phyloP scores from a whole-genome alignment of 2,329 filamentous ascomycete species.

The Sarocladium kiliense region DNA sequence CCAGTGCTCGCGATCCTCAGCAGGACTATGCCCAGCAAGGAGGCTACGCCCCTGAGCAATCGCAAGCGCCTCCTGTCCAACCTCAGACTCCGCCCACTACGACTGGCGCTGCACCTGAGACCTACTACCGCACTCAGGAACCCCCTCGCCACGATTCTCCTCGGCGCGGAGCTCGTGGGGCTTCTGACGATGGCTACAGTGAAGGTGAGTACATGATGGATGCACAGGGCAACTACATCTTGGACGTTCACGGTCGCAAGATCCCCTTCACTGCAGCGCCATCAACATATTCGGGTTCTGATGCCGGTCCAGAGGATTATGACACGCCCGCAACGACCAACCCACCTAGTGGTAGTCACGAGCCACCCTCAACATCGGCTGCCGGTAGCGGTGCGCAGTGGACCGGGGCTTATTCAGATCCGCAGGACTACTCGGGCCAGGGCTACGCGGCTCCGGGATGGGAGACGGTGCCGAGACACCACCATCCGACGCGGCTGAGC shows the following conservation, averaged over 20 bases:
- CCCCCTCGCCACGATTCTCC: conserved; percentile 9
- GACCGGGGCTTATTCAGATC: conserved; percentile 34
- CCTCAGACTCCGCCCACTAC: conserved; percentile 27
- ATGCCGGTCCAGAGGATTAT: conserved; percentile 51
- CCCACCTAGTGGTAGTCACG: conserved; percentile 29
- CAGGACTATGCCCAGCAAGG: conserved; percentile 21
- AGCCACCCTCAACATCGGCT: conserved; percentile 22
- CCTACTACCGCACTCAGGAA: conserved; percentile 20
- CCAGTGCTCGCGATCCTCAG: conserved; percentile 34
- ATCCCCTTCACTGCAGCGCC: conserved; percentile 46
- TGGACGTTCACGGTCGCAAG: conserved; percentile 55
- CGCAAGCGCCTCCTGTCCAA: conserved; percentile 36
- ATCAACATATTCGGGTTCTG: conserved; percentile 42
- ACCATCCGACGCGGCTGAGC: conserved; percentile 82
- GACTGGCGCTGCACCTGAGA: conserved; percentile 16
- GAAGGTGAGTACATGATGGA: conserved; percentile 70
- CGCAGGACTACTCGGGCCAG: conserved; percentile 60
- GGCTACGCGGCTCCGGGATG: conserved; percentile 65
- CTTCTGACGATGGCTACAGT: conserved; percentile 58
- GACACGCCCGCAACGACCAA: conserved; percentile 45
- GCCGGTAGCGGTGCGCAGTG: conserved; percentile 28
- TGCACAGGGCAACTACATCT: conserved; percentile 53
- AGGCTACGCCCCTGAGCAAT: conserved; percentile 30
- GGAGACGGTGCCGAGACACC: conserved; percentile 73
- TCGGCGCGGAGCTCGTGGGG: conserved; percentile 14